These are phyloP conservation scores for Ceratocystis lukuohia DNA, from an alignment of 2,329 filamentous ascomycete species.

Conservation along the genomic window DNA sequence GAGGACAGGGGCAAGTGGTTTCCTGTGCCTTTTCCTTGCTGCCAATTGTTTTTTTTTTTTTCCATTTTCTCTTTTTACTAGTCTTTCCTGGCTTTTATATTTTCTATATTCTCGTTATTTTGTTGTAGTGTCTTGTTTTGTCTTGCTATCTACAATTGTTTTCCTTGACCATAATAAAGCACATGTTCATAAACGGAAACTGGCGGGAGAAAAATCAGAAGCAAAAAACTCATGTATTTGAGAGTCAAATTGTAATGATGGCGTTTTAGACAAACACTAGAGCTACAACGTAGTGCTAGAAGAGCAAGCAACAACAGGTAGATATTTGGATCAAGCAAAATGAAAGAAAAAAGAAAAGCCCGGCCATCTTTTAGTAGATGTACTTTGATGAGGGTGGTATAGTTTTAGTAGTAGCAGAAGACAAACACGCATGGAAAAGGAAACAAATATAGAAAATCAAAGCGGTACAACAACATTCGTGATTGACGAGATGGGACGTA, in stretches of 20 bases:
- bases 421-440: neutral
- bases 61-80: neutral
- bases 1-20: neutral
- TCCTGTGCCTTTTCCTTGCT: neutral
- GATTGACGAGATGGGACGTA: neutral
- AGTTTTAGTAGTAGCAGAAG: neutral
- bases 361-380: neutral
- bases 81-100: neutral
- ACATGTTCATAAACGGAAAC: neutral
- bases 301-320: neutral
- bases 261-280: neutral
- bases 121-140: neutral
- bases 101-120: neutral
- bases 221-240: neutral
- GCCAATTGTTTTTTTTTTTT: neutral
- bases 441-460: neutral
- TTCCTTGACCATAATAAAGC: neutral
- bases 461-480: neutral
- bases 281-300: neutral
- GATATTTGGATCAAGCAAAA: neutral
- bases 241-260: neutral
- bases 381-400: neutral
- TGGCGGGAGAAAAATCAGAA: neutral
- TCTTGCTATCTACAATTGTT: conserved; percentile 4
- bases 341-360: neutral